Evolutionary conservation across 1,139 yeast genomes (phyloP), one percentile per base, ranked within the genome.

Genomic region (Kodamaea sp.): DNA sequence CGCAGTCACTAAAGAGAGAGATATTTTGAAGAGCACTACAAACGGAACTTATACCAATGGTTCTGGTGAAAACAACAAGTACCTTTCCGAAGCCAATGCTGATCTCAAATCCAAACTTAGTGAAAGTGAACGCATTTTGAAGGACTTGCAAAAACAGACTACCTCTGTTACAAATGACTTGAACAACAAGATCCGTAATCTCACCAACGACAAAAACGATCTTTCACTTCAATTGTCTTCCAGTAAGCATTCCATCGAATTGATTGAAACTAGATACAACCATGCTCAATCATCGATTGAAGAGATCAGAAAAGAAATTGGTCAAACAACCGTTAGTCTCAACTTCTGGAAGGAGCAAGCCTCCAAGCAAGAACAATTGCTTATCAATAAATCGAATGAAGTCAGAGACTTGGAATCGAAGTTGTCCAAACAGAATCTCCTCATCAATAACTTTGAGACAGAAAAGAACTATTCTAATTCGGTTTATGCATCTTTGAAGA

Each of bases 1-100:
- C 6, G 74, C 86, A 1, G 71, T 76, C 5, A 61, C 70, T 3
- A 72, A 77, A 39, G 92, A 84, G 52, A 68, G 87, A 39, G 94
- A 86, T 49, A 75, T 79, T 61, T 70, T 83, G 55, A 65, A 82
- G 55, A 52, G 71, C 0, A 58, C 76, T 50, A 47, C 47, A 16
- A 27, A 22, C 19, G 37, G 35, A n/a, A 24, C 25, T 4, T 29
- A 31, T 13, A 31, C 25, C 7, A 38, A 35, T 7, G 38, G 29
- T 11, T 36, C 43, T 11, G 28, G 31, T 7, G 53, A 57, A 15
- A 51, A 42, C 14, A 16, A 49, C 5, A 57, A 54, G 18, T 58
- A 56, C 29, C 57, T 61, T 28, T 53, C 51, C 28, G 70, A 60
- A 31, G 38, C 51, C 15, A 59, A 56, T 38, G 46, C 48, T 11